phyloP scores from a whole-genome alignment of 306 rosid genomes.

The Medicago arabica region DNA sequence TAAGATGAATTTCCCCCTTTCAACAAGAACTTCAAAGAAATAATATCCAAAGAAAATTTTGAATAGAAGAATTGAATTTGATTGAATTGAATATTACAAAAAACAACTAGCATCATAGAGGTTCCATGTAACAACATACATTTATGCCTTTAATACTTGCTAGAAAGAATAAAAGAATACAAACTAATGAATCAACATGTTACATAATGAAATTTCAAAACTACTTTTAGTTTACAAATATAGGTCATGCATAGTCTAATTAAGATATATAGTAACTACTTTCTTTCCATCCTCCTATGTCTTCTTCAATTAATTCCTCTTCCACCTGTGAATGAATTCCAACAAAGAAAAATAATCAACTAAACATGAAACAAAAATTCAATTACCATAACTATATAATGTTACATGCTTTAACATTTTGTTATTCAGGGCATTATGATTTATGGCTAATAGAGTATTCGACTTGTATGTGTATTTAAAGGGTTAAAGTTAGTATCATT shows the following conservation, averaged over 20 bases:
- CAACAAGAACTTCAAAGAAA: too few species aligned
- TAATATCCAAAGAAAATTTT: too few species aligned
- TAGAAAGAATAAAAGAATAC: conserved; percentile 26
- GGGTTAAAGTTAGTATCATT: too few species aligned
- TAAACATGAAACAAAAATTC: conserved; percentile 8
- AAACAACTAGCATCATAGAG: too few species aligned
- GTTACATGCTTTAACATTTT: too few species aligned
- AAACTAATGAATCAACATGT: not conserved
- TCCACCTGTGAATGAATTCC: conserved; percentile 50
- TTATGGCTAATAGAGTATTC: too few species aligned
- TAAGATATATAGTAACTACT: conserved; percentile 37
- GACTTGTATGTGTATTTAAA: too few species aligned
- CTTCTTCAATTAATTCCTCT: conserved; percentile 47
- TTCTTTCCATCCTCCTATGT: conserved; percentile 81
- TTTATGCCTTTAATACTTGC: not conserved
- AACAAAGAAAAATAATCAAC: conserved; percentile 30
- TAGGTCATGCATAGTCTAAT: not conserved
- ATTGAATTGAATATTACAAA: too few species aligned
- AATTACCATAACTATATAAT: not conserved
- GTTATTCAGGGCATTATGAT: too few species aligned
- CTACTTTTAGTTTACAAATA: not conserved
- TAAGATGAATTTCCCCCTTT: too few species aligned
- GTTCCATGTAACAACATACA: not conserved
- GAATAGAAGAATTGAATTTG: too few species aligned
- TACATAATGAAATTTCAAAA: not conserved